A percentile compares a stretch with the other conserved stretches of the same genome.
These are phyloP conservation scores for Meyerozyma athensensis DNA, from an alignment of 1,139 yeast genomes.

Conservation along the genomic window DNA sequence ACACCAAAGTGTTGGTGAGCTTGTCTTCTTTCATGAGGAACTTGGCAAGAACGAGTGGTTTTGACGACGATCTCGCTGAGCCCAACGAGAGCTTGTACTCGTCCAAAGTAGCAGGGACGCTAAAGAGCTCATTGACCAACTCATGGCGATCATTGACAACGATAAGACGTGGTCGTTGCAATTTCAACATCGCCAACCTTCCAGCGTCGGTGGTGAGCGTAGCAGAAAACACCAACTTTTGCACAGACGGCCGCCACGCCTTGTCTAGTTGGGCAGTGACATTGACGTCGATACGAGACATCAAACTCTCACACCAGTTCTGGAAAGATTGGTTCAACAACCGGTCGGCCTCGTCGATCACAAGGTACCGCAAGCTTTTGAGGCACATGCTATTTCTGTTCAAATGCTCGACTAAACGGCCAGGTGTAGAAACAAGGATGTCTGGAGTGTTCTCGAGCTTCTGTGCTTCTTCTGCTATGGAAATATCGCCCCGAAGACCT, in stretches of 20 bases:
- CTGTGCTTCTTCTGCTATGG: slow-evolving; percentile 62
- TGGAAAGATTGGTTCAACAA: slow-evolving; percentile 87
- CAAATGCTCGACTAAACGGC: slow-evolving; percentile 88
- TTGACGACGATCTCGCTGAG: slow-evolving; percentile 53
- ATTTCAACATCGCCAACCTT: slow-evolving; percentile 64
- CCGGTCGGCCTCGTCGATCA: slow-evolving; percentile 94
- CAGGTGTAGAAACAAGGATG: slow-evolving; percentile 82
- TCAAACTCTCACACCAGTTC: slow-evolving; percentile 80
- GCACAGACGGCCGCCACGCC: slow-evolving; percentile 27
- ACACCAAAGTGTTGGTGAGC: slow-evolving; percentile 49
- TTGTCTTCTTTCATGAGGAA: slow-evolving; percentile 37
- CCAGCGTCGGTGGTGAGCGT: slow-evolving; percentile 93
- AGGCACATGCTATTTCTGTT: slow-evolving; percentile 35
- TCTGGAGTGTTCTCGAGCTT: slow-evolving; percentile 62
- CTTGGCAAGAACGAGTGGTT: slow-evolving; percentile 68
- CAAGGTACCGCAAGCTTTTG: slow-evolving; percentile 57
- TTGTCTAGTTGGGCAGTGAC: slow-evolving; percentile 10
- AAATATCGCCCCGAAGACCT: slow-evolving; percentile 53
- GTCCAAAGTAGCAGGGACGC: slow-evolving; percentile 50
- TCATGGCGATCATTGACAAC: slow-evolving; percentile 58
- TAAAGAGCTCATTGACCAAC: slow-evolving; percentile 48
- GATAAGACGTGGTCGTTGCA: slow-evolving; percentile 65
- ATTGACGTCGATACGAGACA: slow-evolving; percentile 41
- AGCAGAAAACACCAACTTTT: slow-evolving; percentile 82
- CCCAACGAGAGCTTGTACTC: slow-evolving; percentile 51